phyloP scores from a whole-genome alignment of 2,329 filamentous ascomycete genomes.

The Arthrobotrys conoides region DNA sequence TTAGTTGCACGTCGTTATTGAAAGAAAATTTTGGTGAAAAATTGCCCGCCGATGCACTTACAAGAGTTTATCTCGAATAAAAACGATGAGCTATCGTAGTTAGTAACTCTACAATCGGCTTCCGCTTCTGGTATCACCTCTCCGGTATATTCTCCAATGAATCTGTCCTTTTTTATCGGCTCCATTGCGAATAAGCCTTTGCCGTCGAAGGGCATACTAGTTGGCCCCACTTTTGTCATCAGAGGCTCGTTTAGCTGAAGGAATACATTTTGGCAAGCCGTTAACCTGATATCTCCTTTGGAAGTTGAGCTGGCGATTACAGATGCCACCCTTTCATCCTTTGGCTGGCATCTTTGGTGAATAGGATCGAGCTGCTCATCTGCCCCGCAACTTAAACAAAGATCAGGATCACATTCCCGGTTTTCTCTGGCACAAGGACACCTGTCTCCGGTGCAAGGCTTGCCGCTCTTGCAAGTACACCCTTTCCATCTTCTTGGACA shows the following conservation, averaged over 20 bases:
- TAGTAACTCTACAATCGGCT: slow-evolving; percentile 76
- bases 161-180: slow-evolving; percentile 77
- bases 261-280: slow-evolving; percentile 79
- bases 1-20: slow-evolving; percentile 20
- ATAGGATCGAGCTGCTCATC: slow-evolving; percentile 77
- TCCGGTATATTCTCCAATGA: slow-evolving; percentile 84
- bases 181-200: slow-evolving; percentile 83
- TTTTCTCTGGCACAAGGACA: slow-evolving; percentile 81
- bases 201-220: slow-evolving; percentile 77
- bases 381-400: slow-evolving; percentile 80
- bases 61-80: slow-evolving; percentile 72
- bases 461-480: slow-evolving; percentile 76
- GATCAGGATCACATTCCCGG: slow-evolving; percentile 83
- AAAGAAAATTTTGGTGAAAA: no score
- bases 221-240: slow-evolving; percentile 78
- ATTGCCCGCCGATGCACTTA: slow-evolving; percentile 59
- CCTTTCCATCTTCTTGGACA: slow-evolving; percentile 78
- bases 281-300: slow-evolving; percentile 72
- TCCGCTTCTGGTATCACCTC: slow-evolving; percentile 81
- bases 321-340: slow-evolving; percentile 5
- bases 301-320: not conserved
- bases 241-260: slow-evolving; percentile 79
- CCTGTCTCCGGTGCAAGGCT: slow-evolving; percentile 73
- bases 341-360: slow-evolving; percentile 71
- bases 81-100: slow-evolving; percentile 68